These are phyloP conservation scores for Artemisia tridentata DNA, from an alignment of 129 eudicot genomes.

Conservation along the genomic window DNA sequence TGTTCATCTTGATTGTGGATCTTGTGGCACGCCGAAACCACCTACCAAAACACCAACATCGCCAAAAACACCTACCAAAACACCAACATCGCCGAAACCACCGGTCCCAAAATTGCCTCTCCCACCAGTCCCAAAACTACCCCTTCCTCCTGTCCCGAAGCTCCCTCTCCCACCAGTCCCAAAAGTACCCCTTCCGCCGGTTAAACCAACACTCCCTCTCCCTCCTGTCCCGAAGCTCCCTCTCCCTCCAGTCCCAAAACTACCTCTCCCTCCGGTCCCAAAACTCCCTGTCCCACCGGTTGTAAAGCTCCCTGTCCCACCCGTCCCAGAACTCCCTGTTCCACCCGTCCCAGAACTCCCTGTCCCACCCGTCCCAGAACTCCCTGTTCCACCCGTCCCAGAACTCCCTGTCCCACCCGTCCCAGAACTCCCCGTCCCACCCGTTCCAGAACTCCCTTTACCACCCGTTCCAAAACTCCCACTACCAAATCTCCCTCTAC, in stretches of 20 bases:
- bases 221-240: slow-evolving; percentile 17
- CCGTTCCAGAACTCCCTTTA: background rate
- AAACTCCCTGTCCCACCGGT: slow-evolving; percentile 1
- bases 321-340: slow-evolving; percentile 15
- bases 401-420: background rate
- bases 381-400: slow-evolving; percentile 7
- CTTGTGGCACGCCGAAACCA: slow-evolving; percentile 36
- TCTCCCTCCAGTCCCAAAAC: slow-evolving; percentile 13
- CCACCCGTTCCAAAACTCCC: slow-evolving; percentile 2
- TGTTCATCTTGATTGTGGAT: slow-evolving; percentile 55
- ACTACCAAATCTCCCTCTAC: background rate
- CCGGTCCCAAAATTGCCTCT: background rate
- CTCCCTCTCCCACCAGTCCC: background rate
- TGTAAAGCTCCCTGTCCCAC: slow-evolving; percentile 12
- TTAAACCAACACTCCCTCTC: background rate
- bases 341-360: slow-evolving; percentile 15
- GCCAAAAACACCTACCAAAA: too few relatives aligned
- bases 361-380: slow-evolving; percentile 9
- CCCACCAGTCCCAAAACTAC: too few relatives aligned
- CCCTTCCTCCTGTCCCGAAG: background rate
- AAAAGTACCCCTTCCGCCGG: background rate
- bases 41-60: slow-evolving; percentile 18
- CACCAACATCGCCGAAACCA: background rate
- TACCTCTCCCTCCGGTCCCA: background rate
- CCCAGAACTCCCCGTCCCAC: background rate